Conservation (phyloP, 2,329 filamentous ascomycete genomes). For the Ceratocystis papillata region DNA sequence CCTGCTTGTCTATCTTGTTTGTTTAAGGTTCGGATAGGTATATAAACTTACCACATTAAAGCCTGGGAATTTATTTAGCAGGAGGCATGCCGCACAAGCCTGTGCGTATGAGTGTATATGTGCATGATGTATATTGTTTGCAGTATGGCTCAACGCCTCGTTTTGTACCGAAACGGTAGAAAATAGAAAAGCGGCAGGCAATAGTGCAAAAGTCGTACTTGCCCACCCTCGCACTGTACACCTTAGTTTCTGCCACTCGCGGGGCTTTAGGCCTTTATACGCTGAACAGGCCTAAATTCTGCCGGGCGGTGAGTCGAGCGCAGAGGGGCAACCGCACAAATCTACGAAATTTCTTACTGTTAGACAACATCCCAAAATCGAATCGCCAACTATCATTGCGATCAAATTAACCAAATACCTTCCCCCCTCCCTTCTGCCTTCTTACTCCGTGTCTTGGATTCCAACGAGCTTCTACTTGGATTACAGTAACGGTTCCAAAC, state of each 20-base stretch:
- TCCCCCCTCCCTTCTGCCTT: constrained; percentile 1
- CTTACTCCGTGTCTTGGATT: neutral
- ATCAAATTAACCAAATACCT: constrained; percentile 16
- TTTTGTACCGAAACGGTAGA: no score
- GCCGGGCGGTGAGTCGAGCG: constrained; percentile 22
- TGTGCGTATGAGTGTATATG: neutral
- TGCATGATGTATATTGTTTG: neutral
- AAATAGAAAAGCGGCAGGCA: neutral
- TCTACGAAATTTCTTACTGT: constrained; percentile 24
- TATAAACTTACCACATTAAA: neutral
- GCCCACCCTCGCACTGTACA: constrained; percentile 3
- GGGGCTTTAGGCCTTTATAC: constrained; percentile 15
- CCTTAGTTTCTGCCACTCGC: constrained; percentile 2
- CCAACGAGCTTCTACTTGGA: neutral
- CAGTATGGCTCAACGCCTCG: no score
- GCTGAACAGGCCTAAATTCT: constrained; percentile 14
- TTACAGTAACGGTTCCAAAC: neutral
- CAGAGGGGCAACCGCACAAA: constrained; percentile 24
- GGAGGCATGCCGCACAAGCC: no score
- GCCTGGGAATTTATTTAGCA: neutral
- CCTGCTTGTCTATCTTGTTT: no score
- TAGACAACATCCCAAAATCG: constrained; percentile 22
- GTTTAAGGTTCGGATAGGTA: constrained; percentile 11
- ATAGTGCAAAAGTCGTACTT: constrained; percentile 12
- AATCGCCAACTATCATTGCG: constrained; percentile 20